Conservation (phyloP, 192 early-diverging fungal genomes). For the Entomortierella chlamydospora region DNA sequence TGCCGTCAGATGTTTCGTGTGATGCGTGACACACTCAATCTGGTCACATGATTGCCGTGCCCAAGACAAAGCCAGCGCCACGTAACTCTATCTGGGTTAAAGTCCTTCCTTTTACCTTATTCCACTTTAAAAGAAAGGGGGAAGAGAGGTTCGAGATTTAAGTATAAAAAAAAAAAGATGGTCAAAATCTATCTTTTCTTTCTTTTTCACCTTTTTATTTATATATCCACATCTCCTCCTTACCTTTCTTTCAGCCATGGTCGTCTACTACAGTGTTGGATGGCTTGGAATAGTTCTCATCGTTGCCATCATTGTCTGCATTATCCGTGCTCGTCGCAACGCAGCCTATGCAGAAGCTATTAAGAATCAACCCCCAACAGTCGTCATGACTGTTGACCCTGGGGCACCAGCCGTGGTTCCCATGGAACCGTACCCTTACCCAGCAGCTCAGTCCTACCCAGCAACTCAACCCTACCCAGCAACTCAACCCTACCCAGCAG, state of each 20-base stretch:
- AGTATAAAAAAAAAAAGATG: too few species aligned
- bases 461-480: background rate
- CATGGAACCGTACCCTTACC: background rate
- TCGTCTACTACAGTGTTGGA: background rate
- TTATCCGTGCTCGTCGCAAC: slow-evolving; percentile 2
- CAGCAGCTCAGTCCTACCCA: background rate
- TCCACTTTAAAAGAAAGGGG: too few species aligned
- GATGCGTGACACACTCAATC: too few species aligned
- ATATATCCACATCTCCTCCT: background rate
- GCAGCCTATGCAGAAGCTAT: background rate
- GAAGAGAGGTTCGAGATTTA: too few species aligned
- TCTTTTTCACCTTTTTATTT: background rate
- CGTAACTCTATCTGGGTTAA: too few species aligned
- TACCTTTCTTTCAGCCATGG: background rate
- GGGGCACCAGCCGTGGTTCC: background rate
- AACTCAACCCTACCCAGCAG: background rate
- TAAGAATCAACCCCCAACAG: background rate
- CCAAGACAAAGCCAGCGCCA: too few species aligned
- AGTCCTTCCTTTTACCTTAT: too few species aligned
- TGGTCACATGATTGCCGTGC: too few species aligned
- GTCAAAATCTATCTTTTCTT: background rate
- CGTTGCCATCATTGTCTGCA: background rate
- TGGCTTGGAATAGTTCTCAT: slow-evolving; percentile 1
- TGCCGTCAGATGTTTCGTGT: too few species aligned
- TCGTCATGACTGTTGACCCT: background rate